Evolutionary conservation across 495 filamentous ascomycete genomes (phyloP).

Genomic region (Xeromyces bisporus): DNA sequence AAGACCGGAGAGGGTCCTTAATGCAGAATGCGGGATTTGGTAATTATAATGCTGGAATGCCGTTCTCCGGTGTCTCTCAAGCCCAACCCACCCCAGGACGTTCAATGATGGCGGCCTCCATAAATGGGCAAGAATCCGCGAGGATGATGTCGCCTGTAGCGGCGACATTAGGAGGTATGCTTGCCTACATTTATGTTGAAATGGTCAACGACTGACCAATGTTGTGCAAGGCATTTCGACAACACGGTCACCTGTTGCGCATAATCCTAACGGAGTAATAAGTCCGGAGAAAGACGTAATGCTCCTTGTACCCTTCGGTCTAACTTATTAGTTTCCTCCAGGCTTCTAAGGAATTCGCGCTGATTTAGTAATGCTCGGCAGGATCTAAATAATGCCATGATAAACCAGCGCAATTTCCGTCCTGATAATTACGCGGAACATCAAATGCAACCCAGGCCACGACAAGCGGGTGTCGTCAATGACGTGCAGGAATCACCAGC

Average conservation of each 20-base stretch:
- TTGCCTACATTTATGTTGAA: not conserved
- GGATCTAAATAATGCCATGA: slow-evolving; percentile 19
- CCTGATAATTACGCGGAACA: slow-evolving; percentile 16
- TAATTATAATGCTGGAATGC: slow-evolving; percentile 29
- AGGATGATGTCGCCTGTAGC: slow-evolving; percentile 18
- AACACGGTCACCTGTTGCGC: slow-evolving; percentile 26
- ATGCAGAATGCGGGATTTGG: slow-evolving; percentile 52
- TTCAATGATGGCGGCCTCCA: slow-evolving; percentile 11
- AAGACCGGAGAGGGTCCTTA: slow-evolving; percentile 45
- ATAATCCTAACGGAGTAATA: slow-evolving; percentile 22
- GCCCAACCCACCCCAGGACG: slow-evolving; percentile 14
- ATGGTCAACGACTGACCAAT: not conserved
- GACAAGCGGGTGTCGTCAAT: slow-evolving; percentile 23
- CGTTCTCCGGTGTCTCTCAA: slow-evolving; percentile 20
- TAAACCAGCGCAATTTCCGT: slow-evolving; percentile 11
- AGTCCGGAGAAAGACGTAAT: slow-evolving; percentile 30
- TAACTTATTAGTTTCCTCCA: not conserved
- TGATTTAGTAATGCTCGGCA: slow-evolving; percentile 1
- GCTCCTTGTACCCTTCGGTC: not conserved
- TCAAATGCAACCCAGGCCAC: slow-evolving; percentile 21
- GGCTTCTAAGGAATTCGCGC: not conserved
- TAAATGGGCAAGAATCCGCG: slow-evolving; percentile 15
- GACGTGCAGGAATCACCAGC: slow-evolving; percentile 23
- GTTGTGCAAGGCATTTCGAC: slow-evolving; percentile 17
- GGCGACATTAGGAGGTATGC: slow-evolving; percentile 8